Percentiles rank a stretch among this genome's conserved stretches.
phyloP scores from a whole-genome alignment of 2,329 filamentous ascomycete species.

The Phaeosphaeriaceae sp. region DNA sequence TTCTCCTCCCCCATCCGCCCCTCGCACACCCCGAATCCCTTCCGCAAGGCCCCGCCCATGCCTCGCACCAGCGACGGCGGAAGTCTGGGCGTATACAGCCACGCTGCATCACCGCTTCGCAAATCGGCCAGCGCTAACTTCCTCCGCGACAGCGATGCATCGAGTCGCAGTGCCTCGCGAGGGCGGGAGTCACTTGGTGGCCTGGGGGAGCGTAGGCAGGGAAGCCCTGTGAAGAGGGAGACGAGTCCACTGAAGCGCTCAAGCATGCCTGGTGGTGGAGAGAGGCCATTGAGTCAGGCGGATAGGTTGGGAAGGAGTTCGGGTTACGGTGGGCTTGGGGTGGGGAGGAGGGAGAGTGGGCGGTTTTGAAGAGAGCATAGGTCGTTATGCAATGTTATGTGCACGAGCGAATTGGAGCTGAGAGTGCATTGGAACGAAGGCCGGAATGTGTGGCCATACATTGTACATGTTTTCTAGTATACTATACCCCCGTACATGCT shows the following conservation, averaged over 20 bases:
- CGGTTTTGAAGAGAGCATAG: slow-evolving; percentile 17
- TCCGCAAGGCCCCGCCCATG: slow-evolving; percentile 61
- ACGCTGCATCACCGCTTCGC: slow-evolving; percentile 82
- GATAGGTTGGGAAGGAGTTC: slow-evolving; percentile 26
- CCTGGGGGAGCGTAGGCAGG: slow-evolving; percentile 31
- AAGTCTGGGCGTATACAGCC: slow-evolving; percentile 79
- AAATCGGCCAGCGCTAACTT: slow-evolving; percentile 72
- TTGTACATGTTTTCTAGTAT: background rate
- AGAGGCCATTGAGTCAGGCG: slow-evolving; percentile 18
- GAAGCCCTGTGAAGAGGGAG: slow-evolving; percentile 46
- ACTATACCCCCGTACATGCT: background rate
- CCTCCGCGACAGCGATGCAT: slow-evolving; percentile 37
- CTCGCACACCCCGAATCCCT: slow-evolving; percentile 53
- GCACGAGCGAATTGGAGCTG: too few relatives aligned
- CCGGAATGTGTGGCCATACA: background rate
- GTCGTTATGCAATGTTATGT: too few relatives aligned
- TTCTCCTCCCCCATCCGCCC: slow-evolving; percentile 58
- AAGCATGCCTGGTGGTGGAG: slow-evolving; percentile 42
- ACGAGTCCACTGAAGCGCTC: slow-evolving; percentile 55
- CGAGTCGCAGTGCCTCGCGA: slow-evolving; percentile 14
- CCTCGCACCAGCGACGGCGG: slow-evolving; percentile 70
- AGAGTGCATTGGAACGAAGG: too few relatives aligned
- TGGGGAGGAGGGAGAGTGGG: slow-evolving; percentile 37
- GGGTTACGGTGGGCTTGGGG: slow-evolving; percentile 33
- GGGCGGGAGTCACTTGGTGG: slow-evolving; percentile 28